Base-by-base conservation (phyloP, 2,329 filamentous ascomycete genomes). In the Cadophora malorum region DNA sequence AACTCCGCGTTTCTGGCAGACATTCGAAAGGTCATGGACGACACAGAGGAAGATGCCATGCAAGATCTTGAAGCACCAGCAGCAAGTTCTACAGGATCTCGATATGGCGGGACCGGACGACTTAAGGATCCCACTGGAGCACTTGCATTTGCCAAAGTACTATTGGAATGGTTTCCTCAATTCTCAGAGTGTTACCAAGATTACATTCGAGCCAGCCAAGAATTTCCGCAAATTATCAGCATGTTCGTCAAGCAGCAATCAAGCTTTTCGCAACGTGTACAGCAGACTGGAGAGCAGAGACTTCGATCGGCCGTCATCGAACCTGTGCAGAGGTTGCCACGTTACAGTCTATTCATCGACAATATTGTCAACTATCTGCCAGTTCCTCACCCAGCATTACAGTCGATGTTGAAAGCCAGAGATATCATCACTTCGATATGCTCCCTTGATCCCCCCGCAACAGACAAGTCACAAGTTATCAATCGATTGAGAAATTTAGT, bases 341-440 rank as follows among this genome's bases (percentile, higher is more conserved):
- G 96, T 31, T 99, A 99, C 81, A 97, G 93, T 76, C 84, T 99
- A 45, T 91, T 98, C 76, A 98, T 99, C 74, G 96, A 99, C 81
- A 94, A 96, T 76, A 97, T 99, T 76, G 88, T 96, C 59, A 89
- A 90, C 72, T 94, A 91, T 69, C 85, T 98, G 21, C 94, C 95
- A 4, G 88, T 94, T 62, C 89, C 91, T 9, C 94, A 98, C 77
- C 92, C 94, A 2, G 94, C 94, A 0, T 84, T 97, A 64, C 90
- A 91, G 72, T 85, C 86, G 2, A 90, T 99, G 80, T 86, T 97
- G 52, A 94, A 93, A 77, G 94, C 96, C 0, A 87, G 95, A 72
- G 96, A 98, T 78, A 92, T 97, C 64, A 94, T 99, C 72, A 94
- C 94, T 23, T 96, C 97, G 64, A 99, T 99, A 53, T 99, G 96